Conservation (phyloP, 2,329 filamentous ascomycete species). For the Cercospora sojina region DNA sequence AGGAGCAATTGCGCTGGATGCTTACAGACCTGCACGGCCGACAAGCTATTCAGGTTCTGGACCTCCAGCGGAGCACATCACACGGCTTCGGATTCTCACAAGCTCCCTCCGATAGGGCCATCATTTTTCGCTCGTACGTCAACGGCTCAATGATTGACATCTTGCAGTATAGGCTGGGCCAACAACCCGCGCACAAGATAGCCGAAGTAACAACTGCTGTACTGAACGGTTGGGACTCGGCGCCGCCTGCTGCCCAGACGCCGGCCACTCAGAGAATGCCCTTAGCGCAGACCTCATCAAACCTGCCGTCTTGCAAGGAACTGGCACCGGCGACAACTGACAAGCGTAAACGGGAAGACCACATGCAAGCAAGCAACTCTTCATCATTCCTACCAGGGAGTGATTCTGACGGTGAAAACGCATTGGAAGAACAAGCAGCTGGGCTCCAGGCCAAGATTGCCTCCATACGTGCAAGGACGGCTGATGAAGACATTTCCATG, state of each 20-base stretch:
- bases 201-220: not conserved
- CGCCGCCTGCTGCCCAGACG: not conserved
- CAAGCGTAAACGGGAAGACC: conserved; percentile 7
- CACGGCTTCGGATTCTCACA: not conserved
- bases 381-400: not conserved
- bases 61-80: not conserved
- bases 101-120: not conserved
- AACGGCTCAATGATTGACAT: not conserved
- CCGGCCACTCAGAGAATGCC: not conserved
- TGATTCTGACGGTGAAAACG: conserved; percentile 20
- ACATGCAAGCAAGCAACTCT: not conserved
- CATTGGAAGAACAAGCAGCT: conserved; percentile 14
- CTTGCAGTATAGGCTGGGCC: not conserved
- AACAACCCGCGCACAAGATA: not conserved
- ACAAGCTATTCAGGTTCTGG: not conserved
- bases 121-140: not conserved
- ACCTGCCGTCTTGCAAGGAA: not conserved
- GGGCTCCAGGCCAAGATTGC: conserved; percentile 19
- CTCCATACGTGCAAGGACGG: conserved; percentile 18
- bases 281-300: not conserved
- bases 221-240: not conserved
- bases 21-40: not conserved
- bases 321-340: not conserved
- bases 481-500: conserved; percentile 20
- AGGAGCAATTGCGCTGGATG: conserved; percentile 4